Base-by-base conservation (phyloP, 2,329 filamentous ascomycete genomes). In the Colletotrichum sidae region DNA sequence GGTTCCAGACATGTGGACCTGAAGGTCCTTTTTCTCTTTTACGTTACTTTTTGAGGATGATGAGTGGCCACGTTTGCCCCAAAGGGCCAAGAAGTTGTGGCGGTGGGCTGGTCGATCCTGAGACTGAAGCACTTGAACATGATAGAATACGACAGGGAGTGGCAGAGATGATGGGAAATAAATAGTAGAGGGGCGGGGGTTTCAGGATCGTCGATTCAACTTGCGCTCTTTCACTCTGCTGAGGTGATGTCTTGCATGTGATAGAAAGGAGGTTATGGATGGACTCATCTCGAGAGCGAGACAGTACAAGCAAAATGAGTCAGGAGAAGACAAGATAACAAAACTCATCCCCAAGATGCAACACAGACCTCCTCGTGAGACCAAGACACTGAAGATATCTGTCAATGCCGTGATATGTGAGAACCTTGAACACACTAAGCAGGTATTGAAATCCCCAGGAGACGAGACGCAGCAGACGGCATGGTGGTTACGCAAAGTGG, bases 141-240 rank as follows among this genome's bases (percentile, higher is more conserved):
- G 53, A 58, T 59, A 58, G 54, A 57, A 38, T 37, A 64, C 53
- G 25, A 25, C 39, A 44, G 49, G 55, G 37, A 33, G 13, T 54
- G 50, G 33, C 39, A 13, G 53, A n/a, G 11, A 42, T 17, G 42
- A 34, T 12, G n/a, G 46, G 35, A 38, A 11, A 39, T n/a, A 39
- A 15, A 39, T 45, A 11, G 37, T 49, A 41, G 35, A 35, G 39
- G 35, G 25, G 37, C 50, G 38, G 35, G 35, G 42, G 59, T 57
- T 66, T 66, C 60, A 66, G 47, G 63, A 64, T 64, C 59, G 35
- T 54, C 35, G 59, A 39, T 54, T 54, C 49, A 60, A 47, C 37
- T 58, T 60, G 57, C 34, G 42, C 37, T 57, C 37, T 50, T 25
- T 17, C 37, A 25, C 45, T 37, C 10, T 9, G n/a, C 39, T 15